Evolutionary conservation across 2,329 filamentous ascomycete species (phyloP), one percentile per base, ranked within the genome.

Genomic region (Alternaria conjuncta): DNA sequence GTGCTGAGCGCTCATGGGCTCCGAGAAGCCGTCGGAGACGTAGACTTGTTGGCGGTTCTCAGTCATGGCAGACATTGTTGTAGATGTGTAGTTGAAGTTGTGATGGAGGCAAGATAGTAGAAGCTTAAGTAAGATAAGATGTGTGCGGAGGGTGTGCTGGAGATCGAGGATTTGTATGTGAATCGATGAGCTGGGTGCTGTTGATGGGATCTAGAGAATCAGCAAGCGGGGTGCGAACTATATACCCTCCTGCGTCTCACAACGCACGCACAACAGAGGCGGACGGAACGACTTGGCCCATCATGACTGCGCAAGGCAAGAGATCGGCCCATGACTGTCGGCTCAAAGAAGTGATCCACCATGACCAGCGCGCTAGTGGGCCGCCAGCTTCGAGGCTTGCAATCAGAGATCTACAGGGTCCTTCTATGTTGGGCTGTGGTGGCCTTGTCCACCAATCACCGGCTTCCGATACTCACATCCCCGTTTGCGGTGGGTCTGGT

Each of bases 1-100:
- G 67, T 83, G 79, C 59, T 81, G 81, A 47, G 81, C 78, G 41
- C 71, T 73, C 69, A 80, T 78, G 32, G 81, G 79, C 64, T 81
- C 80, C 18, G 79, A 79, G 71, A 80, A 82, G 64, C 76, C 73
- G 54, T 79, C 74, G 45, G 79, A 70, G 50, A 80, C 69, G 74
- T 82, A 83, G 65, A 81, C 75, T 55, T 63, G 60, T 55, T 71
- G 74, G 55, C 56, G 70, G 54, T 55, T 26, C 32, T 70, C 65
- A 55, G 67, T 65, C 49, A 65, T 65, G 59, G 57, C 62, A 57
- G 74, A 72, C 73, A 76, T 77, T 36, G 50, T 25, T 60, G 51
- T 36, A 46, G 28, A 26, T 44, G 10, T 30, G 41, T 25, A 30
- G 46, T 44, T 49, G 50, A 26, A 23, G 36, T 20, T 51, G 57